Evolutionary conservation across 2,329 filamentous ascomycete species (phyloP).

Genomic region (Clonostachys solani): DNA sequence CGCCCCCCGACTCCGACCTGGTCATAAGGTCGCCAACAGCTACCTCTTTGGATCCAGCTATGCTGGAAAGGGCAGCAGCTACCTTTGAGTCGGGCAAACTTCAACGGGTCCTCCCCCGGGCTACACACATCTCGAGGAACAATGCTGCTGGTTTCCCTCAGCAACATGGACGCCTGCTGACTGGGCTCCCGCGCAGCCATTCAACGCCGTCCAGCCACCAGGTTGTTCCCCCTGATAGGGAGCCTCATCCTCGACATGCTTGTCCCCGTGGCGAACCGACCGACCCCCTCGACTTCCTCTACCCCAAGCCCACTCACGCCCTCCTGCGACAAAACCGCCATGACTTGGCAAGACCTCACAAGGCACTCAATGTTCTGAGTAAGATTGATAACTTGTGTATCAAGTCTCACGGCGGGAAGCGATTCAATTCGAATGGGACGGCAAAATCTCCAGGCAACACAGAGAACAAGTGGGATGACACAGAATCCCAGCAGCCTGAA

Average conservation of each 20-base stretch:
- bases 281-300: constrained; percentile 49
- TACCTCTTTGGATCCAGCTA: constrained; percentile 20
- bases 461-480: neutral
- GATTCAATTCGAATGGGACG: neutral
- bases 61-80: constrained; percentile 55
- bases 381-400: neutral
- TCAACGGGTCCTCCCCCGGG: constrained; percentile 42
- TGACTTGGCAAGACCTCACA: too few relatives aligned
- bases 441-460: neutral
- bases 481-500: neutral
- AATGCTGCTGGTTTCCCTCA: neutral
- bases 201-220: constrained; percentile 11
- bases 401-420: neutral
- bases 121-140: constrained; percentile 14
- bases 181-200: constrained; percentile 15
- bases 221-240: neutral
- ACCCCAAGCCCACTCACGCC: constrained; percentile 30
- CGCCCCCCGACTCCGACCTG: neutral
- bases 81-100: constrained; percentile 52
- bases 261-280: constrained; percentile 11
- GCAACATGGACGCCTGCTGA: neutral
- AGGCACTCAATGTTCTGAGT: too few relatives aligned
- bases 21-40: neutral
- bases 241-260: neutral
- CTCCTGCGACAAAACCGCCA: neutral